phyloP scores from a whole-genome alignment of 257 asterid genomes.

The Nicotiana undulata region DNA sequence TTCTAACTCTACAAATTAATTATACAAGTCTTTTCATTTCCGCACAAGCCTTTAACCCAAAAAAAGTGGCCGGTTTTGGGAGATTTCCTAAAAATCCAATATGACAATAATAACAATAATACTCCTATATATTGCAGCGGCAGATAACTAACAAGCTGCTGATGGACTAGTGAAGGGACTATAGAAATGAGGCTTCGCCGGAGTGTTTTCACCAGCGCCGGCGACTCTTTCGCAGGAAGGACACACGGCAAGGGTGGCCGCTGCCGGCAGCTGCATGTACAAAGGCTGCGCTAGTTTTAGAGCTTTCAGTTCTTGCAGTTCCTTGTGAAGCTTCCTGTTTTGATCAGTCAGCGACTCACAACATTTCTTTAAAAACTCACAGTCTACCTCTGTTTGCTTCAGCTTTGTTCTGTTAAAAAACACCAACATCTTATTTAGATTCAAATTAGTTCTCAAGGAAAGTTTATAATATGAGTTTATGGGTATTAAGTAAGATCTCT shows the following conservation, averaged over 20 bases:
- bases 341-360: constrained; percentile 19
- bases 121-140: neutral
- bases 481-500: neutral
- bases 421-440: neutral
- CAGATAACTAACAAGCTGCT: neutral
- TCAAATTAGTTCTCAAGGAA: neutral
- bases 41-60: neutral
- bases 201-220: neutral
- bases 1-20: neutral
- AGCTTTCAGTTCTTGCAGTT: constrained; percentile 24
- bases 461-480: too few relatives aligned
- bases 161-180: neutral
- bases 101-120: neutral
- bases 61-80: neutral
- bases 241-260: constrained; percentile 1
- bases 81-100: neutral
- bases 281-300: constrained; percentile 8
- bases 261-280: constrained; percentile 11
- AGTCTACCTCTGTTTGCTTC: constrained; percentile 30
- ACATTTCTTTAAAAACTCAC: constrained; percentile 17
- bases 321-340: constrained; percentile 18
- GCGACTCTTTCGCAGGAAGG: constrained; percentile 10
- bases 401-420: constrained; percentile 19
- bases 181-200: neutral
- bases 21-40: neutral